Evolutionary conservation across 2,329 filamentous ascomycete genomes (phyloP), one percentile per base, ranked within the genome.

Genomic region (Ceratocystis ficicola): DNA sequence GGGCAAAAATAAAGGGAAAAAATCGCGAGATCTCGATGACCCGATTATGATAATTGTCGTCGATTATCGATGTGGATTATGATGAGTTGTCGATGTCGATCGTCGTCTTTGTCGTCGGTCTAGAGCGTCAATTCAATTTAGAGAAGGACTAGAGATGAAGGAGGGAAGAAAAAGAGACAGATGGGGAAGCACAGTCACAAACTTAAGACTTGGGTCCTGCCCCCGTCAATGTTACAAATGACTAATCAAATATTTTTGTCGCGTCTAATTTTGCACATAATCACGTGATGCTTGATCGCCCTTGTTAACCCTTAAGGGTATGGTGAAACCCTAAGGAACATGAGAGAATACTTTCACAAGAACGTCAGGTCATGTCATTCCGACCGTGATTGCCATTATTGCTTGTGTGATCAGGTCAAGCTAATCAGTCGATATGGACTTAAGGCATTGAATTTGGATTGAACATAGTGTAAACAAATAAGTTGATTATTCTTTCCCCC

Each of bases 121-220:
- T 36, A 32, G 50, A 64, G 52, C 22, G 41, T 63, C 44, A 44
- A 46, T 63, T 48, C 22, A 12, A 48, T 63, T 32, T n/a, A 22
- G 28, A 48, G 44, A 20, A 48, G 22, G 28, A 57, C 17, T 46
- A 20, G 41, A 44, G 44, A 46, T 57, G 63, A 59, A 59, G 63
- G 32, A 65, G 50, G 63, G 20, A 65, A 57, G 48, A 57, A 57
- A 55, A 65, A 10, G 17, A 41, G 44, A 44, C 28, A 25, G 60
- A 48, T 7, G 36, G 60, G 36, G 60, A 30, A 63, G 61, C 61
- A 28, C 17, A 28, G 10, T 28, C 52, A 57, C 6, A 32, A 57
- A 57, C 52, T 32, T 57, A 57, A 57, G 22, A 5, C 52, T 32
- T 50, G 7, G n/a, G n/a, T n/a, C 22, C 46, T 2, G 46, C 5